A percentile compares a stretch with the other conserved stretches of the same genome.
These are phyloP conservation scores for Rhynchospora tenuis DNA, from an alignment of 176 grass and related monocot species.

Conservation along the genomic window DNA sequence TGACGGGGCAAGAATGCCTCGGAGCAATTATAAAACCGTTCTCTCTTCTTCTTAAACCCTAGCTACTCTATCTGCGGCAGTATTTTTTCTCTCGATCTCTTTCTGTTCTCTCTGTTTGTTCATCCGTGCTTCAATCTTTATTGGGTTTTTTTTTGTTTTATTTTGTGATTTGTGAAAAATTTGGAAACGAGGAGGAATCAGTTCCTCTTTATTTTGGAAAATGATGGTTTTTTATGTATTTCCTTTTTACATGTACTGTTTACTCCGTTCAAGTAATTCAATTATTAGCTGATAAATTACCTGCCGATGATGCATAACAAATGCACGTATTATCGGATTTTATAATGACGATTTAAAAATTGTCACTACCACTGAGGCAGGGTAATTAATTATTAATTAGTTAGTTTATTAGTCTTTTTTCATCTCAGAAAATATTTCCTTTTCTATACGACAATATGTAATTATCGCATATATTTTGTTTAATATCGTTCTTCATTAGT, in stretches of 20 bases:
- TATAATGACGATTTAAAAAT: slow-evolving; percentile 30
- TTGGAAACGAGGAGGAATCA: background rate
- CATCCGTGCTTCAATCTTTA: background rate
- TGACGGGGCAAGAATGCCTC: background rate
- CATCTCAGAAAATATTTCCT: background rate
- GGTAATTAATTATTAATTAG: too few relatives aligned
- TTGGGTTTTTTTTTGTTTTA: background rate
- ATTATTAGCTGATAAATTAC: background rate
- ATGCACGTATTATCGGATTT: slow-evolving; percentile 31
- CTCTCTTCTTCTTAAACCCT: background rate
- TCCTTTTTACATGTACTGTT: background rate
- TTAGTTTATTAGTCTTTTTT: background rate
- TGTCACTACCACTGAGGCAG: slow-evolving; percentile 48
- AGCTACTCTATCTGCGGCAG: background rate
- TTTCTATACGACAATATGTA: background rate
- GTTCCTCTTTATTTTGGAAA: background rate
- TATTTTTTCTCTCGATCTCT: background rate
- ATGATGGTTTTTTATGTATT: background rate
- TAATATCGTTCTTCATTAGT: background rate
- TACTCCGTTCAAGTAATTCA: background rate
- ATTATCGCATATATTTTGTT: background rate
- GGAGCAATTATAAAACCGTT: background rate
- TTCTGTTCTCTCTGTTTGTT: background rate
- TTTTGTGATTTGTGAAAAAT: background rate
- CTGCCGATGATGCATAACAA: slow-evolving; percentile 26